Conservation (phyloP, 2,329 filamentous ascomycete genomes). For the Myriosclerotinia curreyana region DNA sequence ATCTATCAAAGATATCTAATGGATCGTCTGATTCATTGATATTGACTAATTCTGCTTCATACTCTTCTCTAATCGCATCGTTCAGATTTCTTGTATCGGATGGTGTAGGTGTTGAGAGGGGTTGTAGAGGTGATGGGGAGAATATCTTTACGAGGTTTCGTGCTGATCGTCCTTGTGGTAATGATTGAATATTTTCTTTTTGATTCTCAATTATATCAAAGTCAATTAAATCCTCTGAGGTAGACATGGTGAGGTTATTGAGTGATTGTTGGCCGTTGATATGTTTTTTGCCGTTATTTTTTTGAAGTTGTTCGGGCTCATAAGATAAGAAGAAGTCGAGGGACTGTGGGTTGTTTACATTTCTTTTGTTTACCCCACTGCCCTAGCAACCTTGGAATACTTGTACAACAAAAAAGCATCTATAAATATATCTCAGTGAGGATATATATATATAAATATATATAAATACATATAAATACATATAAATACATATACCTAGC, state of each 20-base stretch:
- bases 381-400: slow-evolving; percentile 7
- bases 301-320: not conserved
- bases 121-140: slow-evolving; percentile 62
- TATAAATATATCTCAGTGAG: not conserved
- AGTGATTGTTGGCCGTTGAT: not conserved
- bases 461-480: too few species aligned
- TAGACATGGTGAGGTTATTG: slow-evolving; percentile 43
- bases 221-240: slow-evolving; percentile 55
- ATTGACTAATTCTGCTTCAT: slow-evolving; percentile 75
- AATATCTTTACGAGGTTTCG: slow-evolving; percentile 82
- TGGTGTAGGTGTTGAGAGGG: slow-evolving; percentile 61
- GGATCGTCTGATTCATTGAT: slow-evolving; percentile 91
- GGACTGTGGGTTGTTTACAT: slow-evolving; percentile 12
- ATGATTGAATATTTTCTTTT: slow-evolving; percentile 96
- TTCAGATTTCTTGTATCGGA: slow-evolving; percentile 74
- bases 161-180: slow-evolving; percentile 85
- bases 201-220: slow-evolving; percentile 95
- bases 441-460: too few species aligned
- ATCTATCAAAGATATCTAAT: slow-evolving; percentile 91
- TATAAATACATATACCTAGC: too few species aligned
- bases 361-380: slow-evolving; percentile 1
- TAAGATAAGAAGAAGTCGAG: too few species aligned
- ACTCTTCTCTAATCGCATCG: slow-evolving; percentile 75
- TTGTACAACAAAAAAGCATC: too few species aligned
- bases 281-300: not conserved